Evolutionary conservation across 192 early-diverging fungal genomes (phyloP).

Genomic region (Podila minutissima): DNA sequence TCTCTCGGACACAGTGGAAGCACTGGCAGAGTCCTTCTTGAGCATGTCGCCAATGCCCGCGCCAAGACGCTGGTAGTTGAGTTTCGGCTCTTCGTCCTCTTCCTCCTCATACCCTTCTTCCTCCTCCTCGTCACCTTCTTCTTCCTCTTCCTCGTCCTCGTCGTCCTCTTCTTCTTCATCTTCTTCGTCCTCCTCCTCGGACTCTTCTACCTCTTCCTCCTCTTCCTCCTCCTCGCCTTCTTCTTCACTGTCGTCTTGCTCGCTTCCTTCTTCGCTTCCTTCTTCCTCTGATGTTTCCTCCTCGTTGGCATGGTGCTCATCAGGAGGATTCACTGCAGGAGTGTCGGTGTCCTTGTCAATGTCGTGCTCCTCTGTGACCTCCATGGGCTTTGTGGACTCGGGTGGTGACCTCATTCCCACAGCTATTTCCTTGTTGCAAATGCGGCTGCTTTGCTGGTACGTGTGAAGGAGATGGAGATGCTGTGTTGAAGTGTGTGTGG

Average conservation of each 20-base stretch:
- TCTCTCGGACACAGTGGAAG: slow-evolving; percentile 80
- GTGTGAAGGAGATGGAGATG: too few relatives aligned
- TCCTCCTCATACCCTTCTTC: slow-evolving; percentile 64
- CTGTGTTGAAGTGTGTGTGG: too few relatives aligned
- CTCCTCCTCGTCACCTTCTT: slow-evolving; percentile 33
- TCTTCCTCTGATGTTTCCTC: slow-evolving; percentile 5
- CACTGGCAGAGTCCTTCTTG: slow-evolving; percentile 86
- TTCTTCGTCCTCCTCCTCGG: slow-evolving; percentile 25
- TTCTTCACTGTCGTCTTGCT: slow-evolving; percentile 35
- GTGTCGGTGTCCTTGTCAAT: slow-evolving; percentile 5
- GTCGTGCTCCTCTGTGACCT: slow-evolving; percentile 8
- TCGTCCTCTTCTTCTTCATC: slow-evolving; percentile 31
- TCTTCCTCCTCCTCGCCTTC: slow-evolving; percentile 44
- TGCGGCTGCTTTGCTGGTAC: too few relatives aligned
- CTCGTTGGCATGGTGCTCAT: slow-evolving; percentile 5
- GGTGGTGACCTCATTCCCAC: slow-evolving; percentile 22
- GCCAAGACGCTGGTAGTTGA: slow-evolving; percentile 89
- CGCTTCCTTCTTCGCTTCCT: slow-evolving; percentile 20
- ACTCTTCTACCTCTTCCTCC: slow-evolving; percentile 52
- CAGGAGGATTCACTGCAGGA: not conserved
- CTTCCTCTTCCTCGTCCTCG: slow-evolving; percentile 55
- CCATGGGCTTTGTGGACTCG: slow-evolving; percentile 16
- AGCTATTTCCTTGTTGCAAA: too few relatives aligned
- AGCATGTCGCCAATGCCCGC: slow-evolving; percentile 80
- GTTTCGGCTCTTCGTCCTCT: slow-evolving; percentile 91